Conservation (phyloP, 345 rosid species). For the Euclidium syriacum region DNA sequence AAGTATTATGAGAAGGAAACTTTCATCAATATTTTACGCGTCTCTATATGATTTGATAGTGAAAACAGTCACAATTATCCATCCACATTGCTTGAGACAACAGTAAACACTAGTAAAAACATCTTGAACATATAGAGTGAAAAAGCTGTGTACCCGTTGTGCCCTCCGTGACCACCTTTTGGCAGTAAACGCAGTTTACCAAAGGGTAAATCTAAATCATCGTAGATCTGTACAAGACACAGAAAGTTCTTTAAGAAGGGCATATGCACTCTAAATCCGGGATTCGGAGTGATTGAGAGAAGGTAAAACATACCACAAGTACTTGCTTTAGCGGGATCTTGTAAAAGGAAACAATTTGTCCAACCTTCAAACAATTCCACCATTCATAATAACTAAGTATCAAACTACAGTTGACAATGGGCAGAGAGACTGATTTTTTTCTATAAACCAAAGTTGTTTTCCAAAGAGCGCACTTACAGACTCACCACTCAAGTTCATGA, state of each 20-base stretch:
- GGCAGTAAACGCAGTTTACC: constrained; percentile 84
- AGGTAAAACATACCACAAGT: constrained; percentile 52
- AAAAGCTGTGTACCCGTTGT: constrained; percentile 63
- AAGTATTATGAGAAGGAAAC: constrained; percentile 4
- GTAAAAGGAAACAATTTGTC: constrained; percentile 74
- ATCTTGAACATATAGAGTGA: neutral
- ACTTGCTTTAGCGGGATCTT: constrained; percentile 94
- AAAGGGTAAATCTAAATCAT: constrained; percentile 92
- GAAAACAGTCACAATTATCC: neutral
- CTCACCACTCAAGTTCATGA: constrained; percentile 92
- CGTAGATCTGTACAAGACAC: constrained; percentile 55
- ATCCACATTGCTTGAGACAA: neutral
- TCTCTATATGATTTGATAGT: constrained; percentile 1
- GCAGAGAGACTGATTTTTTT: neutral
- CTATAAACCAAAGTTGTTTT: constrained; percentile 17
- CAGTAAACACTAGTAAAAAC: neutral
- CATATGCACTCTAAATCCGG: neutral
- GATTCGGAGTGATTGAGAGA: constrained; percentile 1
- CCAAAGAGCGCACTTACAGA: constrained; percentile 70
- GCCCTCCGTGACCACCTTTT: constrained; percentile 99
- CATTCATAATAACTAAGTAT: constrained; percentile 8
- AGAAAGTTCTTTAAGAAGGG: neutral
- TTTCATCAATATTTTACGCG: neutral
- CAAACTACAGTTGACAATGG: neutral
- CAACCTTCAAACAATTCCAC: constrained; percentile 55